Evolutionary conservation across 176 grass and related monocot species (phyloP), one percentile per base, ranked within the genome.

Genomic region (Alopecurus myosuroides): DNA sequence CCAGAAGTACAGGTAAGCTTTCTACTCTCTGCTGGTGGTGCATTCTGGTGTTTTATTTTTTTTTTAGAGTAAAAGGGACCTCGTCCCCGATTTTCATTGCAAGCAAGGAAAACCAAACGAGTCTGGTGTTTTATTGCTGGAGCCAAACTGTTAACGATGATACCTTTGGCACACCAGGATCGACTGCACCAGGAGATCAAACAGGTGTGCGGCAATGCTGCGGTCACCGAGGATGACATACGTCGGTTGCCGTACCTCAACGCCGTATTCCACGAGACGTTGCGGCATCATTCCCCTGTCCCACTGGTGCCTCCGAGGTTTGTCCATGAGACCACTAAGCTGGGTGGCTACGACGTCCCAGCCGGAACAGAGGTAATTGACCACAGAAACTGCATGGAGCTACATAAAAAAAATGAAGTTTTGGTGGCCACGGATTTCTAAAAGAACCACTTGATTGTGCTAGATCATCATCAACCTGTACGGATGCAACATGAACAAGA

Each of bases 391-490:
- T 18, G 39, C 4, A 69, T 35, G 7, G 31, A 20, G 63, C 7
- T 36, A 39, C 18, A 11, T 68, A 33, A 36, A 34, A 7, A 2
- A 33, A 31, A 33, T 35, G 4, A 40, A 40, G 1, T 70, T 36
- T 70, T n/a, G 35, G 18, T 23, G 11, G 45, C 18, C 49, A 44
- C 12, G 29, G 51, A 10, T 57, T 53, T 53, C 44, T 76, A 5
- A 78, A 84, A 5, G 1, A 34, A 7, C 28, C 15, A 3, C 11
- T 7, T 34, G 6, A 71, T 26, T 41, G 5, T 78, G 45, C 51
- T 67, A 97, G 92, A 66, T 97, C n/a, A 28, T 89, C 23, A 90
- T 98, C 86, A 98, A 98, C 52, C 56, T 98, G 28, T 93, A 95
- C 7, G 95, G 70, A 17, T 98, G 95, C 77, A 94, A 97, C 82